Evolutionary conservation across 148 eudicot species (phyloP), one percentile per base, ranked within the genome.

Genomic region (Rhododendron simsii): DNA sequence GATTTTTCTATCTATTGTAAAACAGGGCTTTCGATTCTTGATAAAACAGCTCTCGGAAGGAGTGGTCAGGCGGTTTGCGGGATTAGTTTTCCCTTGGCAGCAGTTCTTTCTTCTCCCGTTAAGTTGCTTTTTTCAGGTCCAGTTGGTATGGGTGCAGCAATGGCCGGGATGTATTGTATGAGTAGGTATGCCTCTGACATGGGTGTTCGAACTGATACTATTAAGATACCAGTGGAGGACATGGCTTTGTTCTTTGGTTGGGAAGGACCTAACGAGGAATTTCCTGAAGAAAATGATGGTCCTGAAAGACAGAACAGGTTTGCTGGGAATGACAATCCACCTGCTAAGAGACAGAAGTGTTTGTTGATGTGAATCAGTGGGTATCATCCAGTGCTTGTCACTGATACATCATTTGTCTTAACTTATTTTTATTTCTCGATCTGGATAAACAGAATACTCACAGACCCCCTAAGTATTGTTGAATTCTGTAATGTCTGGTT

Each of bases 1-100:
- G 90, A 91, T 84, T 91, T 91, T 86, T 90, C 90, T 16, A 73
- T 91, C 78, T 91, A 91, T 81, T 91, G 92, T 35, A 91, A 91
- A 83, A 89, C 92, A 12, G 91, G 92, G 13, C 78, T 80, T 75
- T 53, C 80, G 51, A 83, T 87, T 65, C 26, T 55, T 35, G 92
- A 83, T 26, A 50, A 80, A 85, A 80, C 81, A 23, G 51, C 85
- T 80, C 83, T 80, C 3, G 92, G 88, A 80, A 53, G 89, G 77
- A 90, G 87, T 39, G 88, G 88, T 21, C 88, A 87, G 39, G 86
- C 86, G 26, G 88, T 80, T 23, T 57, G 71, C 10, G 75, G 28
- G 21, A 33, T 84, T 30, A 76, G 88, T 55, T 86, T 86, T 65
- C 88, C 86, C 13, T 78, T 83, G 65, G 81, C 86, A 13, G 86